Conservation (phyloP, 106 monocot genomes). For the Platanthera zijinensis region DNA sequence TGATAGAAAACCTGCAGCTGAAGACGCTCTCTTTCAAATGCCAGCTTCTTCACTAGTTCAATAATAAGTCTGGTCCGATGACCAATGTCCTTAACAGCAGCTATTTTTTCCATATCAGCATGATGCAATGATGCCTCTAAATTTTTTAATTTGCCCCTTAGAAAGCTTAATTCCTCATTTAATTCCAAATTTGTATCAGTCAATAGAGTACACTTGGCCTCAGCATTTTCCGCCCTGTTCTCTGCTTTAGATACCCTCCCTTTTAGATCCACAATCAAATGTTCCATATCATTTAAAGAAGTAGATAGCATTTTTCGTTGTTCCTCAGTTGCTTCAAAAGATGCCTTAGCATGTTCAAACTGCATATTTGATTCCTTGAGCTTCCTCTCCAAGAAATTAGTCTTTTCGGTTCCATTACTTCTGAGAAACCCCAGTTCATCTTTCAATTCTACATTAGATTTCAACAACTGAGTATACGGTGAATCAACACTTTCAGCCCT, state of each 20-base stretch:
- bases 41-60: slow-evolving; percentile 59
- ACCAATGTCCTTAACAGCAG: slow-evolving; percentile 65
- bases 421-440: slow-evolving; percentile 36
- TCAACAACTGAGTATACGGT: slow-evolving; percentile 25
- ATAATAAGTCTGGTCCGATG: slow-evolving; percentile 53
- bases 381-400: slow-evolving; percentile 46
- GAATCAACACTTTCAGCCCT: slow-evolving; percentile 48
- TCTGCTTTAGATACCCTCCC: slow-evolving; percentile 69
- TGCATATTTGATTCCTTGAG: slow-evolving; percentile 64
- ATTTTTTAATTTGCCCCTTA: slow-evolving; percentile 47
- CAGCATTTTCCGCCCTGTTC: slow-evolving; percentile 55
- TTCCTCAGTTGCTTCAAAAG: slow-evolving; percentile 70
- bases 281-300: slow-evolving; percentile 71
- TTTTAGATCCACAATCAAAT: slow-evolving; percentile 73
- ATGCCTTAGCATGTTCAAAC: slow-evolving; percentile 69
- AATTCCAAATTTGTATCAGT: slow-evolving; percentile 78
- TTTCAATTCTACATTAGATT: slow-evolving; percentile 45
- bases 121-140: slow-evolving; percentile 51
- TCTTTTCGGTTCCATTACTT: slow-evolving; percentile 34
- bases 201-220: slow-evolving; percentile 55
- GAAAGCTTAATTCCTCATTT: slow-evolving; percentile 58
- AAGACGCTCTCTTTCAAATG: slow-evolving; percentile 67
- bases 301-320: slow-evolving; percentile 47
- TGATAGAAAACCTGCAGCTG: slow-evolving; percentile 43
- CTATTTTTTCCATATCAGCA: slow-evolving; percentile 48